These are phyloP conservation scores for Colletotrichum eleusines DNA, from an alignment of 2,329 filamentous ascomycete species.

Conservation along the genomic window DNA sequence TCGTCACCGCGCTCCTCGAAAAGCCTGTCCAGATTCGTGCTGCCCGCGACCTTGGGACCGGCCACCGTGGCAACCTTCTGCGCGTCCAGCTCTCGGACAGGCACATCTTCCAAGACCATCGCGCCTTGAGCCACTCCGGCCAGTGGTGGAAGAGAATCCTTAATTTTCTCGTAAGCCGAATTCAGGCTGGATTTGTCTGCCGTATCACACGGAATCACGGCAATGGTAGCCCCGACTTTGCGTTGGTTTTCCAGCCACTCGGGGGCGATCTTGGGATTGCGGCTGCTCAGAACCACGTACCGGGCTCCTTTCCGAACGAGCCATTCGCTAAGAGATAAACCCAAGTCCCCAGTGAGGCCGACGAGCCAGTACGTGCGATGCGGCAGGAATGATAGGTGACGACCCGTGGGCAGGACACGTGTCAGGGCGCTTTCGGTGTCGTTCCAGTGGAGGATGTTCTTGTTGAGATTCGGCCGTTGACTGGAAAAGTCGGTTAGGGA, in stretches of 20 bases:
- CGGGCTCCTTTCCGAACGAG: conserved; percentile 52
- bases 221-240: conserved; percentile 49
- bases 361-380: conserved; percentile 48
- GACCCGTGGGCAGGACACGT: neutral
- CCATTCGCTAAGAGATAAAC: conserved; percentile 51
- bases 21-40: conserved; percentile 49
- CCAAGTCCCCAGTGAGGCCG: conserved; percentile 49
- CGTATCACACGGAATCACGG: neutral
- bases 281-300: conserved; percentile 51
- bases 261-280: conserved; percentile 46
- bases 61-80: conserved; percentile 45
- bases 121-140: conserved; percentile 55
- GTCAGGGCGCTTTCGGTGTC: neutral
- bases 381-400: neutral
- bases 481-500: neutral
- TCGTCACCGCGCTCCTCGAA: neutral
- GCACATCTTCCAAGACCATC: conserved; percentile 50
- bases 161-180: neutral
- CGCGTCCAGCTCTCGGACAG: conserved; percentile 46
- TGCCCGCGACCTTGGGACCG: conserved; percentile 51
- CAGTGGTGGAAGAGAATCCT: conserved; percentile 42
- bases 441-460: neutral
- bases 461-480: neutral
- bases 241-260: conserved; percentile 40
- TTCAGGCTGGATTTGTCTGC: neutral